Base-by-base conservation (phyloP, 805 yeast species). In the Metschnikowia drakensbergensis region DNA sequence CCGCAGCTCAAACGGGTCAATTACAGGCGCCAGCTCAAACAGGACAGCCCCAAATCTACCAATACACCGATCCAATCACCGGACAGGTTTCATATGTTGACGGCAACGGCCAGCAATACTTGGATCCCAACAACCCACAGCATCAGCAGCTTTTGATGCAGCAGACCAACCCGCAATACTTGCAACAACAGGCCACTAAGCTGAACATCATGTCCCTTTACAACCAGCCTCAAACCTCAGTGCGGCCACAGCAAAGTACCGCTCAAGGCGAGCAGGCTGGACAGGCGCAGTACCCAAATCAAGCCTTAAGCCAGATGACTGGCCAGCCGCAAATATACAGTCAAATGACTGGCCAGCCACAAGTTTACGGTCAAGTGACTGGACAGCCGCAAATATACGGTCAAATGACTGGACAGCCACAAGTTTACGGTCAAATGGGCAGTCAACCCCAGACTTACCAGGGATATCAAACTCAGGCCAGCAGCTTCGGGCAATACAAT, bases 11-110 rank as follows among this genome's bases (percentile, higher is more conserved):
- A 6, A 29, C 42, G 11, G 42, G 33, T 3, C 42, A 39, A 27
- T 5, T 39, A 9, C 39, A 36, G n/a, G 39, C 51, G 51, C 68
- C 37, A 5, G 25, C 58, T 8, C 60, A 54, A 6, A 59, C 49
- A 60, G 68, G 33, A 48, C 49, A 46, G 67, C 78, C 64, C 45
- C 85, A 71, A 63, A 81, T 74, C 65, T 85, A 68, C 57, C 92
- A 84, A 59, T 86, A 82, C 60, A 74, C 84, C 22, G 91, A 86
- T 57, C 89, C 90, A 2, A 69, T 76, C 6, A 83, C 89, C 0
- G 91, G 92, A 9, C 76, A 80, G 42, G 65, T 84, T 3, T 75
- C 79, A 31, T 86, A 85, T 57, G 79, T 85, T 32, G 91, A 86
- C 58, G 76, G 82, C 8, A 81, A 77, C 39, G 84, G 84, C 2